Percentiles rank a stretch among this genome's conserved stretches.
phyloP scores from a whole-genome alignment of 2,329 filamentous ascomycete species.

The Beauveria rudraprayagi region DNA sequence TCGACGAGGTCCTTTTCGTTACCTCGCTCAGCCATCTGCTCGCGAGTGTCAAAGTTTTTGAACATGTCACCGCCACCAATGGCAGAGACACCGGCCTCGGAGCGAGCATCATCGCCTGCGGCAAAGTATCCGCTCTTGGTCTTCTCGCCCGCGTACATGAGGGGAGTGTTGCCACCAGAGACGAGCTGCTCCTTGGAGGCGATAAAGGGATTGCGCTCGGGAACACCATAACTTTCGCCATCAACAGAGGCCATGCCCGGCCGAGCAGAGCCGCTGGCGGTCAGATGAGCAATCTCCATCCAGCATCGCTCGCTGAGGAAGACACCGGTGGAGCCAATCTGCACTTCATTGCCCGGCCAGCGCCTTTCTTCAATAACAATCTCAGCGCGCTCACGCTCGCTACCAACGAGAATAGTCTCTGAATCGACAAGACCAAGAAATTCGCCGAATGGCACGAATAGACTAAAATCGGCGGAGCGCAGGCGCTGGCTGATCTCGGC shows the following conservation, averaged over 20 bases:
- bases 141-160: constrained; percentile 64
- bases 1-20: constrained; percentile 86
- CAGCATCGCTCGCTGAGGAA: constrained; percentile 95
- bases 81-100: constrained; percentile 86
- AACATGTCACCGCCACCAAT: constrained; percentile 96
- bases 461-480: constrained; percentile 86
- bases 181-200: constrained; percentile 54
- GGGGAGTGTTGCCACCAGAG: constrained; percentile 45
- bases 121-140: constrained; percentile 74
- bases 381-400: constrained; percentile 85
- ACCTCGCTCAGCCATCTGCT: constrained; percentile 90
- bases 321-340: constrained; percentile 83
- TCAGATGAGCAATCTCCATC: constrained; percentile 76
- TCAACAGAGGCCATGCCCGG: constrained; percentile 51
- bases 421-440: constrained; percentile 83
- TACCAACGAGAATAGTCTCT: constrained; percentile 80
- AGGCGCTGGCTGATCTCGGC: constrained; percentile 93
- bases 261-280: constrained; percentile 43
- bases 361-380: constrained; percentile 84
- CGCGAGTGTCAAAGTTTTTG: constrained; percentile 85
- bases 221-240: constrained; percentile 46
- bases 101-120: constrained; percentile 67
- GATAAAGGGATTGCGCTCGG: constrained; percentile 40
- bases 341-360: constrained; percentile 88
- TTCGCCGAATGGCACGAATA: constrained; percentile 93